Evolutionary conservation across 202 grass and related monocot species (phyloP).

Genomic region (Eragrostis tef): DNA sequence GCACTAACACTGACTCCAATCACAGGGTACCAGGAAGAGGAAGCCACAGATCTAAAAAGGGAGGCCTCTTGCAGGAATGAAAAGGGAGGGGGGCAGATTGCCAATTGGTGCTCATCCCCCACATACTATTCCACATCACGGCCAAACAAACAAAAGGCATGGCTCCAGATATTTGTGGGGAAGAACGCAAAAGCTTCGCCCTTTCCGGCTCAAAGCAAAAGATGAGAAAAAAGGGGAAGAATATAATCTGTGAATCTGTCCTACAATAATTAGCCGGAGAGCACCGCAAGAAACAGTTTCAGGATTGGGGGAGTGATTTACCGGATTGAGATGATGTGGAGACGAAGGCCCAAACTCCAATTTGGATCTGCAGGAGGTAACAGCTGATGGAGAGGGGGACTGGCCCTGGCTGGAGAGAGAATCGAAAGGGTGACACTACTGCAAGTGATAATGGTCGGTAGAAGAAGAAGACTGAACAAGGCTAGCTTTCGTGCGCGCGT

Average conservation of each 20-base stretch:
- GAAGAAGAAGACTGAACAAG: slow-evolving; percentile 26
- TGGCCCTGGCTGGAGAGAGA: slow-evolving; percentile 23
- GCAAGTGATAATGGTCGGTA: slow-evolving; percentile 6
- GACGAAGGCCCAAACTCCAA: slow-evolving; percentile 48
- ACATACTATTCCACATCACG: slow-evolving; percentile 24
- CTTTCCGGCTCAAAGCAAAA: slow-evolving; percentile 34
- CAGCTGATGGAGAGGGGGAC: slow-evolving; percentile 29
- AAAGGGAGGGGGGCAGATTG: slow-evolving; percentile 39
- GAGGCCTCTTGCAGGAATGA: slow-evolving; percentile 44
- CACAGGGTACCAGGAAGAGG: slow-evolving; percentile 48
- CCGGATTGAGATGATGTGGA: slow-evolving; percentile 39
- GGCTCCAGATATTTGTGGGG: slow-evolving; percentile 41
- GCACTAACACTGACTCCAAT: slow-evolving; percentile 42
- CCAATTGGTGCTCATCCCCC: slow-evolving; percentile 36
- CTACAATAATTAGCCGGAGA: slow-evolving; percentile 32
- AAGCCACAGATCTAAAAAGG: slow-evolving; percentile 51
- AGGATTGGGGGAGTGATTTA: slow-evolving; percentile 3
- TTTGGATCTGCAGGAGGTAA: slow-evolving; percentile 49
- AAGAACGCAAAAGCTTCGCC: slow-evolving; percentile 46
- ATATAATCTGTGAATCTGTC: slow-evolving; percentile 21
- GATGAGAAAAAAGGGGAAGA: slow-evolving; percentile 3
- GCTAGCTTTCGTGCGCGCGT: slow-evolving; percentile 18
- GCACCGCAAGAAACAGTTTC: not conserved
- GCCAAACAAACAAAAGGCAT: slow-evolving; percentile 32
- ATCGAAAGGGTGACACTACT: slow-evolving; percentile 27